These are phyloP conservation scores for Tolypocladium tundrense DNA, from an alignment of 2,329 filamentous ascomycete species.

Conservation along the genomic window DNA sequence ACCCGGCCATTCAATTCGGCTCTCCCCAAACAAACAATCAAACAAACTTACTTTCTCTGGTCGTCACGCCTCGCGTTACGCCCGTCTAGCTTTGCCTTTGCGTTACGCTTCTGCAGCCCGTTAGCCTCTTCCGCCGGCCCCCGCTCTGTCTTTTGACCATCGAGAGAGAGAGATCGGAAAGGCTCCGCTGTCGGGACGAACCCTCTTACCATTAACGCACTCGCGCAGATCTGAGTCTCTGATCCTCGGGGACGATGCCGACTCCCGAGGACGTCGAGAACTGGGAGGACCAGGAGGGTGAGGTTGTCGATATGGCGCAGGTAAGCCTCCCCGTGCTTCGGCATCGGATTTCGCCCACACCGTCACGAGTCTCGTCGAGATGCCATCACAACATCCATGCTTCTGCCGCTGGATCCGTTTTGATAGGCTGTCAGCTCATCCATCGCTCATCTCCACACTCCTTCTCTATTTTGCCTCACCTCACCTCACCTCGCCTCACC, in stretches of 20 bases:
- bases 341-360: not conserved
- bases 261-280: not conserved
- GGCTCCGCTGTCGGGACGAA: not conserved
- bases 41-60: not conserved
- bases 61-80: not conserved
- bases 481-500: not conserved
- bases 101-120: not conserved
- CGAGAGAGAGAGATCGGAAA: no score
- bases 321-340: not conserved
- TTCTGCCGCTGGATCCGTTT: not conserved
- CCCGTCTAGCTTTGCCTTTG: not conserved
- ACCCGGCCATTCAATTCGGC: not conserved
- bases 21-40: not conserved
- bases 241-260: not conserved
- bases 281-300: not conserved
- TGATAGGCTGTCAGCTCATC: not conserved
- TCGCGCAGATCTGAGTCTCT: not conserved
- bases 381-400: not conserved
- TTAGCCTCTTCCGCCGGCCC: not conserved
- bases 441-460: not conserved
- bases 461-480: not conserved
- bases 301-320: constrained; percentile 2
- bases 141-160: not conserved
- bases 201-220: no score
- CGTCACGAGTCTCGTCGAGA: not conserved